phyloP scores from a whole-genome alignment of 2,329 filamentous ascomycete genomes.

The Raffaelea arxii region DNA sequence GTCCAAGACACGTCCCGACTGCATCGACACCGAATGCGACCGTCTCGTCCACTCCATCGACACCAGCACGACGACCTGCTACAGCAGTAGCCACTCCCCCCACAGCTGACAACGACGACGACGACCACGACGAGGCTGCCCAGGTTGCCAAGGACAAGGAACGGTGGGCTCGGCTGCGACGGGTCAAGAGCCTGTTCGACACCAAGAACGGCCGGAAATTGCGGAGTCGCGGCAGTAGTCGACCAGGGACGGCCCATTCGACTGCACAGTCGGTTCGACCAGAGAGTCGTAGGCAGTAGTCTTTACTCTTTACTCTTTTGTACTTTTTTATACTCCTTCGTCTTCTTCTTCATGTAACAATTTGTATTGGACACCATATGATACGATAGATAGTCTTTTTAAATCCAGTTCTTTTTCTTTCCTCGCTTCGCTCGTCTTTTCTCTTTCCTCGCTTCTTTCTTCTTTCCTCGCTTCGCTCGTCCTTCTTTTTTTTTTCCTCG shows the following conservation, averaged over 20 bases:
- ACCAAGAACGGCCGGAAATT: conserved; percentile 50
- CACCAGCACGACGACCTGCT: conserved; percentile 14
- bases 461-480: no score
- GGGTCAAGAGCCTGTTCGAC: conserved; percentile 63
- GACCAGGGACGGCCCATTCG: conserved; percentile 7
- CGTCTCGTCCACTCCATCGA: conserved; percentile 5
- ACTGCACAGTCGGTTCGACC: no score
- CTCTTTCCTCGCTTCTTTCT: no score
- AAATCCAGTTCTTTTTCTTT: no score
- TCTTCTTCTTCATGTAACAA: no score
- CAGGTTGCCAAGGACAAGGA: conserved; percentile 57
- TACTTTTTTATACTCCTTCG: no score
- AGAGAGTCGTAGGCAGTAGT: not conserved
- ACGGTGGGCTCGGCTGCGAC: conserved; percentile 60
- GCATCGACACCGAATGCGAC: not conserved
- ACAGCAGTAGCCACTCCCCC: conserved; percentile 16
- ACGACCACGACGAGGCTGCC: conserved; percentile 36
- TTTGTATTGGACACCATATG: no score
- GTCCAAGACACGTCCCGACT: not conserved
- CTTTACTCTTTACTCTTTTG: no score
- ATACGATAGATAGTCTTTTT: no score
- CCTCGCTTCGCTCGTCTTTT: no score
- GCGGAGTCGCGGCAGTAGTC: conserved; percentile 13
- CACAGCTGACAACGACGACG: conserved; percentile 14
- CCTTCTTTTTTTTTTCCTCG: no score